Evolutionary conservation across 768 basidiomycete species (phyloP).

Genomic region (Trichaptum fuscoviolaceum): DNA sequence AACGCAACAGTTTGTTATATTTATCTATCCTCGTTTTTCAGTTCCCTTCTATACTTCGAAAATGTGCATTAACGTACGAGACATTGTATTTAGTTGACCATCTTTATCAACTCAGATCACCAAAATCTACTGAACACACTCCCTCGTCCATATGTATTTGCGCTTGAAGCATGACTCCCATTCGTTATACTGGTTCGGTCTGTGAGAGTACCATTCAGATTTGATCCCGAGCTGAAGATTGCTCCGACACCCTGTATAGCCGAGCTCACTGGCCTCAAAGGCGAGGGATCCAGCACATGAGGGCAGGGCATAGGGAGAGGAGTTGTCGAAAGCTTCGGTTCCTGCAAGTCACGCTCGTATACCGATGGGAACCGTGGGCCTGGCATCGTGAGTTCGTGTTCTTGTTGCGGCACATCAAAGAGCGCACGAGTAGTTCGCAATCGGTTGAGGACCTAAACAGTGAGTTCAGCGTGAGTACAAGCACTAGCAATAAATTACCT

Average conservation of each 20-base stretch:
- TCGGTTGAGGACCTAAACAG: constrained; percentile 46
- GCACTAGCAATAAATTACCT: background rate
- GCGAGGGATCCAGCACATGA: constrained; percentile 71
- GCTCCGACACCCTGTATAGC: constrained; percentile 73
- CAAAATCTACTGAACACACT: constrained; percentile 65
- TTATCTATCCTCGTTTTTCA: background rate
- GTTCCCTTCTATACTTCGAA: background rate
- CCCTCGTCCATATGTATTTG: constrained; percentile 28
- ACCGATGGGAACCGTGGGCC: constrained; percentile 59
- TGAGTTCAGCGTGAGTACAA: background rate
- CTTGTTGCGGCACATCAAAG: constrained; percentile 44
- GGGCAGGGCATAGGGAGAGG: constrained; percentile 72
- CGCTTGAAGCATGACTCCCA: constrained; percentile 26
- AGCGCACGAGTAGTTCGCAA: constrained; percentile 49
- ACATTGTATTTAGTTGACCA: background rate
- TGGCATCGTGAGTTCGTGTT: constrained; percentile 40
- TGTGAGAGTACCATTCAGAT: background rate
- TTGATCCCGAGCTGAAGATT: constrained; percentile 36
- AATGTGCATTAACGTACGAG: background rate
- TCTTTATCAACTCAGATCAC: constrained; percentile 22
- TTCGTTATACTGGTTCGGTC: background rate
- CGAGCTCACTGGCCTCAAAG: constrained; percentile 69
- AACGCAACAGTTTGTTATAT: background rate
- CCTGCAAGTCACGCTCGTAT: constrained; percentile 69
- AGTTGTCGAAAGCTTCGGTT: constrained; percentile 36